A percentile compares a stretch with the other conserved stretches of the same genome.
phyloP scores from a whole-genome alignment of 2,329 filamentous ascomycete genomes.

The Blumeria hordei region DNA sequence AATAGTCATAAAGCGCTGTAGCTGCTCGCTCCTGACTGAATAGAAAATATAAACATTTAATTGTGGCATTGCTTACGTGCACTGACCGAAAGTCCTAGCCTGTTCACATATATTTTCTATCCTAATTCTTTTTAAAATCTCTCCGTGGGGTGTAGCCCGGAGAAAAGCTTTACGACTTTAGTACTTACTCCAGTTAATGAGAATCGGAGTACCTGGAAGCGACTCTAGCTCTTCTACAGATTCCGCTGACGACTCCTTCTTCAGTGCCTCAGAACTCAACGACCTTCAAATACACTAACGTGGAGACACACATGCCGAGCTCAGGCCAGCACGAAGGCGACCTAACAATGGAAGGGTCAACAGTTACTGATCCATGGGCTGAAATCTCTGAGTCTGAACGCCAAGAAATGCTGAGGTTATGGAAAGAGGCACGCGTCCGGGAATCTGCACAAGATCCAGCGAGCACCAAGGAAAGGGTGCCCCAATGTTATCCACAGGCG shows the following conservation, averaged over 20 bases:
- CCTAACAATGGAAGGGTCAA: background rate
- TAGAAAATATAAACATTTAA: too few species aligned
- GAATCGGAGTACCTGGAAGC: background rate
- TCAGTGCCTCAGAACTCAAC: background rate
- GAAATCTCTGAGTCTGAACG: background rate
- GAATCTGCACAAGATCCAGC: too few species aligned
- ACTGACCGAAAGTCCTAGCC: background rate
- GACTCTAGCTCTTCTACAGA: background rate
- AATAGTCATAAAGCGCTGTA: too few species aligned
- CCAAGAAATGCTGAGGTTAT: background rate
- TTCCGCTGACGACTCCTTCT: background rate
- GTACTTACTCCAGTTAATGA: background rate
- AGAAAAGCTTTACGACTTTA: background rate
- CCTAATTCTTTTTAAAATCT: background rate
- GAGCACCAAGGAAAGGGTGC: too few species aligned
- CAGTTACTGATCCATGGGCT: background rate
- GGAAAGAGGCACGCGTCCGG: background rate
- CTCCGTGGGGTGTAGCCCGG: background rate
- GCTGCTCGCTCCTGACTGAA: too few species aligned
- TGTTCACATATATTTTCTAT: background rate
- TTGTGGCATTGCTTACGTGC: too few species aligned
- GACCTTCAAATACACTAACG: background rate
- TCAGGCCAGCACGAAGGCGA: background rate
- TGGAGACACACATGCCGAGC: background rate
- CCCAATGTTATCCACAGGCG: too few species aligned